phyloP scores from a whole-genome alignment of 2,329 filamentous ascomycete genomes.

The Colletotrichum somersetense region DNA sequence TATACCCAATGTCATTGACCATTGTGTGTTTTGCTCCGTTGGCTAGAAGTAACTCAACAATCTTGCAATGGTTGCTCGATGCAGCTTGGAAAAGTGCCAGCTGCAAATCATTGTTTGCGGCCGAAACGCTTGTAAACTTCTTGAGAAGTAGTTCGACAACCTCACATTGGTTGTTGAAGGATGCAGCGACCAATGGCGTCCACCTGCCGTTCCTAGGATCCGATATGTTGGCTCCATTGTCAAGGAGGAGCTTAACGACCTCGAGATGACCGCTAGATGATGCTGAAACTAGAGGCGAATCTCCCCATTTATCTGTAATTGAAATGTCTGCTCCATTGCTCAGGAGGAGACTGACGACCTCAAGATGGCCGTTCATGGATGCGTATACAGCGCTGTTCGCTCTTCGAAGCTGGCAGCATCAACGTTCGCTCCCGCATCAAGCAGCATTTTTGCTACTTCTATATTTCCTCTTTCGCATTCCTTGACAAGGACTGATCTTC shows the following conservation, averaged over 20 bases:
- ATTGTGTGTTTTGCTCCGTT: too few species aligned
- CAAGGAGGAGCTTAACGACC: neutral
- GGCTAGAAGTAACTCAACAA: too few species aligned
- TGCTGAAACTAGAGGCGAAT: neutral
- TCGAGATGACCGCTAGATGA: neutral
- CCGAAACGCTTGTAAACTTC: neutral
- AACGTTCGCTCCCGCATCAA: constrained; percentile 8
- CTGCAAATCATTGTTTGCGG: too few species aligned
- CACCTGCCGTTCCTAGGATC: too few species aligned
- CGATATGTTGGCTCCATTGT: neutral
- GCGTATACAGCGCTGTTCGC: constrained; percentile 19
- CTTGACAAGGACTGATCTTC: neutral
- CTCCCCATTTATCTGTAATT: accelerated
- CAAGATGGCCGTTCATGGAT: neutral
- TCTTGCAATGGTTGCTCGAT: too few species aligned
- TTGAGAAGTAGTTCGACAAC: constrained; percentile 19
- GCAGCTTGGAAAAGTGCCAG: too few species aligned
- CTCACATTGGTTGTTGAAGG: neutral
- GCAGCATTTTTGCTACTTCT: constrained; percentile 29
- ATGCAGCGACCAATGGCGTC: neutral
- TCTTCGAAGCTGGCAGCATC: neutral
- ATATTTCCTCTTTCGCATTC: neutral
- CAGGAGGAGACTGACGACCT: neutral
- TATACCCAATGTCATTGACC: too few species aligned
- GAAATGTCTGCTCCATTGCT: neutral